Evolutionary conservation across 805 yeast species (phyloP).

Genomic region (Candida ipomoeae): DNA sequence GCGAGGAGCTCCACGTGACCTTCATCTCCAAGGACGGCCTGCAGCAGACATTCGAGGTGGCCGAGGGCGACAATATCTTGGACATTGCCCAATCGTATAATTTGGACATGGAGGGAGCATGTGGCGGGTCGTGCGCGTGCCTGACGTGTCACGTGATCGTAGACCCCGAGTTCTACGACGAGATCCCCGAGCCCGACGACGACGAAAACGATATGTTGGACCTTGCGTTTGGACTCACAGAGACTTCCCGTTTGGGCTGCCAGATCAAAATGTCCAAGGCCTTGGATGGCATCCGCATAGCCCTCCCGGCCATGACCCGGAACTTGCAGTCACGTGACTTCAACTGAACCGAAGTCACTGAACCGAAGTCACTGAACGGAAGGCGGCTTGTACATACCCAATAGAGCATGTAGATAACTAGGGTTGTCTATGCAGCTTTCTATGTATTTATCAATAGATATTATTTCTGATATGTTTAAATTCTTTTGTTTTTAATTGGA

Average conservation of each 20-base stretch:
- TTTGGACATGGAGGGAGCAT: conserved; percentile 95
- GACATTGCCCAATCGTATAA: conserved; percentile 95
- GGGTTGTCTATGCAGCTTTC: too few relatives aligned
- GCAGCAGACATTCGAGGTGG: conserved; percentile 76
- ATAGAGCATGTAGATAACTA: too few relatives aligned
- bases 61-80: conserved; percentile 85
- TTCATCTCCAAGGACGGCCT: conserved; percentile 90
- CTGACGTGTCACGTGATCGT: conserved; percentile 96
- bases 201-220: conserved; percentile 99
- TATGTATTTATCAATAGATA: too few relatives aligned
- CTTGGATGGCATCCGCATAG: conserved; percentile 89
- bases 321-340: conserved; percentile 83
- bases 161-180: conserved; percentile 91
- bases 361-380: too few relatives aligned
- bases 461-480: too few relatives aligned
- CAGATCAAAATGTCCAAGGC: conserved; percentile 87
- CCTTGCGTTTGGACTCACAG: conserved; percentile 94
- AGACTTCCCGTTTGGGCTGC: conserved; percentile 94
- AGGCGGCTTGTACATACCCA: neutral
- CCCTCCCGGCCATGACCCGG: conserved; percentile 95
- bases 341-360: conserved; percentile 26
- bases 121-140: conserved; percentile 99
- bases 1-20: conserved; percentile 79
- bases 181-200: conserved; percentile 90
- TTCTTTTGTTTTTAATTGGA: too few relatives aligned